Evolutionary conservation across 75 land plant genomes (phyloP).

Genomic region (Chamaecyparis obtusa): DNA sequence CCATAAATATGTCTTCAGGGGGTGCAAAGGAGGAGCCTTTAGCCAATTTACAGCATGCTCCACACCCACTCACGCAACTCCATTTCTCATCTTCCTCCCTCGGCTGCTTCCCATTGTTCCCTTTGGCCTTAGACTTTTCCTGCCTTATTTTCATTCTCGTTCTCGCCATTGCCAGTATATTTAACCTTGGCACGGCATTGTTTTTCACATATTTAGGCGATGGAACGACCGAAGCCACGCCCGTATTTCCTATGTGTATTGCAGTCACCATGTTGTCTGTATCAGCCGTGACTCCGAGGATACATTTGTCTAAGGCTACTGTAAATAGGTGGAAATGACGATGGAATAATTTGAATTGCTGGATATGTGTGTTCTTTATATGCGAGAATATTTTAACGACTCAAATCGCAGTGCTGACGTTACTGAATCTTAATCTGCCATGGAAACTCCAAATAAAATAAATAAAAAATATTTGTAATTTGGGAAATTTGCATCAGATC

Average conservation of each 20-base stretch:
- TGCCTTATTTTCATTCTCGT: neutral
- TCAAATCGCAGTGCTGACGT: too few relatives aligned
- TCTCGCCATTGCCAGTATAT: neutral
- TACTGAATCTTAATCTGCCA: too few relatives aligned
- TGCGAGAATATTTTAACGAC: too few relatives aligned
- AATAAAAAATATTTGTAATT: too few relatives aligned
- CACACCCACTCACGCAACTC: slow-evolving; percentile 66
- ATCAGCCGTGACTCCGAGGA: too few relatives aligned
- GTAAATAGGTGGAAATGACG: too few relatives aligned
- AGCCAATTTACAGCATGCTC: slow-evolving; percentile 77
- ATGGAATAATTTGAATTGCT: too few relatives aligned
- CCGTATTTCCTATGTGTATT: neutral
- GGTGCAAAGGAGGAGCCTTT: slow-evolving; percentile 66
- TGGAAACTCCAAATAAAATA: too few relatives aligned
- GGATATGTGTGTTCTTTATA: too few relatives aligned
- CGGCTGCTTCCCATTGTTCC: neutral
- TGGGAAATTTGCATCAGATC: too few relatives aligned
- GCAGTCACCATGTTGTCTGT: neutral
- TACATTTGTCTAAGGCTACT: too few relatives aligned
- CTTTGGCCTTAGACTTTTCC: neutral
- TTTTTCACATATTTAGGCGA: neutral
- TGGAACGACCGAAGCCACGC: neutral
- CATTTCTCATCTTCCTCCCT: slow-evolving; percentile 26
- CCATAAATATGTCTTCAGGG: slow-evolving; percentile 62
- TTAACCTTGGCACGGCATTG: neutral